These are phyloP conservation scores for Mucor circinelloides DNA, from an alignment of 371 early-diverging fungal genomes.

Conservation along the genomic window DNA sequence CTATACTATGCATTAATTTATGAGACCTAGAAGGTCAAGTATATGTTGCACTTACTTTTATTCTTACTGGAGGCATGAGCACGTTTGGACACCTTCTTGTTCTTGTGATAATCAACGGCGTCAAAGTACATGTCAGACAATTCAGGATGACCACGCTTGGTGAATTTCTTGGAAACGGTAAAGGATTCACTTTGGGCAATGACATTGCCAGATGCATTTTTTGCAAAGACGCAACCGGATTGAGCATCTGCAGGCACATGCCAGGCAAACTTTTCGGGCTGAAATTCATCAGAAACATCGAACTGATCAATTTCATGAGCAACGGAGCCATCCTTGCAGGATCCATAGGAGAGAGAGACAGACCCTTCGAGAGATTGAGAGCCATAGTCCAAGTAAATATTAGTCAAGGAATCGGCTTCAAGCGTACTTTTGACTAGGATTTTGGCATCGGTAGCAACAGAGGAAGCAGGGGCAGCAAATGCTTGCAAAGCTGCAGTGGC, in stretches of 20 bases:
- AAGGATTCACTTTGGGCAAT: conserved; percentile 26
- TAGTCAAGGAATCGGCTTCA: conserved; percentile 26
- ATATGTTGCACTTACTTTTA: conserved; percentile 8
- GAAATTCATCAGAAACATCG: conserved; percentile 5
- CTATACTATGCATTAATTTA: conserved; percentile 2
- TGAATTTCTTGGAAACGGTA: conserved; percentile 3
- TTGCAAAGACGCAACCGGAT: conserved; percentile 23
- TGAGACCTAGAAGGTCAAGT: background rate
- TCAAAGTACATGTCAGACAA: conserved; percentile 35
- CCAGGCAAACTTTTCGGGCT: conserved; percentile 33
- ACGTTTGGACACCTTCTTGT: conserved; percentile 18
- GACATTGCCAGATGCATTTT: conserved; percentile 14
- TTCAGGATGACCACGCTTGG: conserved; percentile 36
- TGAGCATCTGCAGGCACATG: conserved; percentile 25
- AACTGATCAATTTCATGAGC: conserved; percentile 20
- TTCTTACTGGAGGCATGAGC: conserved; percentile 15
- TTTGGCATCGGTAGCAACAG: background rate
- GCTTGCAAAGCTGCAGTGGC: conserved; percentile 33
- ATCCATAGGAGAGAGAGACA: conserved; percentile 17
- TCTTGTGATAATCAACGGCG: conserved; percentile 31
- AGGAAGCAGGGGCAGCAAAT: conserved; percentile 21
- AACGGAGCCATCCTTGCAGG: conserved; percentile 13
- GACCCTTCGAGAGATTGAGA: conserved; percentile 7
- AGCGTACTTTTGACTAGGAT: conserved; percentile 10
- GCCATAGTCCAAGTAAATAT: conserved; percentile 32